phyloP scores from a whole-genome alignment of 768 basidiomycete species.

The Trametes meyenii region DNA sequence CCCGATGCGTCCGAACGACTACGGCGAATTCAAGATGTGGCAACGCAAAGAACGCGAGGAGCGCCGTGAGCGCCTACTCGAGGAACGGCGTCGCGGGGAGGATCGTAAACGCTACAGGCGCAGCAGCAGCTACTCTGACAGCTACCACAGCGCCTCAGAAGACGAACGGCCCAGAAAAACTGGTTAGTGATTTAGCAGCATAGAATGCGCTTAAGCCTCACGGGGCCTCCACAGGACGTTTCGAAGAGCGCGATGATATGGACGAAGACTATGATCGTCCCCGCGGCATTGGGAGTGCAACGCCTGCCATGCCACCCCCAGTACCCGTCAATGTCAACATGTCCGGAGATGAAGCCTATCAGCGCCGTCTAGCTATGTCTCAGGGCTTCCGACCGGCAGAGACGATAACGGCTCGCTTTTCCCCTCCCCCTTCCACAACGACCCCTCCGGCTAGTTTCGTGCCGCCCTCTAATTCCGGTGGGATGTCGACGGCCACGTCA shows the following conservation, averaged over 20 bases:
- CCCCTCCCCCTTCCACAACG: not conserved
- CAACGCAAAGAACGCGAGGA: constrained; percentile 77
- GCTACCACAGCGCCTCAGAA: constrained; percentile 64
- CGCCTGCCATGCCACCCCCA: constrained; percentile 33
- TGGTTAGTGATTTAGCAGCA: constrained; percentile 44
- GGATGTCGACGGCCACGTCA: not conserved
- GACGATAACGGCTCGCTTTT: constrained; percentile 5
- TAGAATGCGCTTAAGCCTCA: constrained; percentile 6
- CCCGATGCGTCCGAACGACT: constrained; percentile 83
- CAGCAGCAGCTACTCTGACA: constrained; percentile 65
- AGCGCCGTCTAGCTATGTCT: constrained; percentile 73
- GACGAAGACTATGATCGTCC: constrained; percentile 50
- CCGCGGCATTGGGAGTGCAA: constrained; percentile 32
- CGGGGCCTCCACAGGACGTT: constrained; percentile 39
- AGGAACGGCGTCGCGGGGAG: constrained; percentile 48
- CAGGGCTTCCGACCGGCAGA: constrained; percentile 30
- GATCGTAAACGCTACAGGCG: constrained; percentile 51
- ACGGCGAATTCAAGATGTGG: constrained; percentile 85
- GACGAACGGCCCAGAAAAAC: constrained; percentile 67
- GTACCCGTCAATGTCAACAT: constrained; percentile 47
- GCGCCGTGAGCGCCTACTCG: constrained; percentile 57
- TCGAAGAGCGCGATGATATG: constrained; percentile 53
- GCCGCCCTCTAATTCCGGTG: not conserved
- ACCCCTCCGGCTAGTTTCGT: not conserved
- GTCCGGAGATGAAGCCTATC: constrained; percentile 81